These are phyloP conservation scores for Penicillium sp. DNA, from an alignment of 2,329 filamentous ascomycete genomes.

Conservation along the genomic window DNA sequence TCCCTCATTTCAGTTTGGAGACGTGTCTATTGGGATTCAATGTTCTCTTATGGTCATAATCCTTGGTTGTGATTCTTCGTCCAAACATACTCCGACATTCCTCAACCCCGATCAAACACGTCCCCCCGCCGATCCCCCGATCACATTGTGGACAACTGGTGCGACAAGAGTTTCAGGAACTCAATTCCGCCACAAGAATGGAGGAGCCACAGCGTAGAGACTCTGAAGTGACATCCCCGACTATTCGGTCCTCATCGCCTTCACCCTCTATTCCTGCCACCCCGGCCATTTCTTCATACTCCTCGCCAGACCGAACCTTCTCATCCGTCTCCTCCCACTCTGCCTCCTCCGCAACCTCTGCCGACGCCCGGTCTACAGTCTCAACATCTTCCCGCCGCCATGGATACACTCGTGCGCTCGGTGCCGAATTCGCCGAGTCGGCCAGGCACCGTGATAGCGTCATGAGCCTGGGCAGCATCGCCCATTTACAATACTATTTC, in stretches of 20 bases:
- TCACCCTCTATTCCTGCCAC: constrained; percentile 44
- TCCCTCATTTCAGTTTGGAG: constrained; percentile 7
- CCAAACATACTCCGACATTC: not conserved
- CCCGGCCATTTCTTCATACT: constrained; percentile 45
- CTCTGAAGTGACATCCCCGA: constrained; percentile 18
- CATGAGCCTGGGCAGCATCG: constrained; percentile 93
- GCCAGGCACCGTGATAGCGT: constrained; percentile 91
- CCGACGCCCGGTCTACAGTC: constrained; percentile 43
- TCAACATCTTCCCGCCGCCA: constrained; percentile 57
- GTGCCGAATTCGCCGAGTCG: constrained; percentile 85
- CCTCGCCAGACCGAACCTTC: constrained; percentile 46
- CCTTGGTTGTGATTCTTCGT: not conserved
- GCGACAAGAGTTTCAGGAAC: constrained; percentile 12
- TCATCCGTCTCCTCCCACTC: constrained; percentile 48
- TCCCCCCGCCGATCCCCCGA: not conserved
- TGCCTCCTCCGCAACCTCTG: constrained; percentile 45
- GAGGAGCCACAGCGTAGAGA: constrained; percentile 25
- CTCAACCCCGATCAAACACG: not conserved
- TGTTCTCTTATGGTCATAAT: not conserved
- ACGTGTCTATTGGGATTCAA: constrained; percentile 6
- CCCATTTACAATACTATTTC: constrained; percentile 98
- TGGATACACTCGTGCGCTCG: constrained; percentile 85
- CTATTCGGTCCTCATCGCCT: constrained; percentile 37
- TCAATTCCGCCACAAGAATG: constrained; percentile 21
- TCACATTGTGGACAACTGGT: constrained; percentile 5